These are phyloP conservation scores for Thalassia testudinum DNA, from an alignment of 116 monocot species.

Conservation along the genomic window DNA sequence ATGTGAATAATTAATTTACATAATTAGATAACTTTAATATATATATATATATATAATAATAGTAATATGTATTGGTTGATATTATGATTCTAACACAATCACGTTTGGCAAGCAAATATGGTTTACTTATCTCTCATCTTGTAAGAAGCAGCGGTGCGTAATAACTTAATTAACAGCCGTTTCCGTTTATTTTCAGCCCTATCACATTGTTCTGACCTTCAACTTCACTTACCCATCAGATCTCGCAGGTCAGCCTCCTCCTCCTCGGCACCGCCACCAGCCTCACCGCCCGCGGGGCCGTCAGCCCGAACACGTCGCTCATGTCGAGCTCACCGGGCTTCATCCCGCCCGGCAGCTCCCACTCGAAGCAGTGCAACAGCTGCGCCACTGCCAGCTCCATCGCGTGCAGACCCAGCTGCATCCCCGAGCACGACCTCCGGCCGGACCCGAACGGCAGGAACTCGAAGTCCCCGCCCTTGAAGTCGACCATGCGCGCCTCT, in stretches of 20 bases:
- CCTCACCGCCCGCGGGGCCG: conserved; percentile 12
- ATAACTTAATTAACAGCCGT: too few species aligned
- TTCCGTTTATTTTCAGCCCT: too few species aligned
- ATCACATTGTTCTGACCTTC: too few species aligned
- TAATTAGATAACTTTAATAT: too few species aligned
- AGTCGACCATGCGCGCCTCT: conserved; percentile 4
- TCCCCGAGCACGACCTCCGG: conserved; percentile 17
- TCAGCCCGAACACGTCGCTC: conserved; percentile 18
- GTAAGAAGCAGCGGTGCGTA: too few species aligned
- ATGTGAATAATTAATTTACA: too few species aligned
- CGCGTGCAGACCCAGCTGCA: conserved; percentile 22
- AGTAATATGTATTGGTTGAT: too few species aligned
- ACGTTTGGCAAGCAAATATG: too few species aligned
- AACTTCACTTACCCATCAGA: neutral
- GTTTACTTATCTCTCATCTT: too few species aligned
- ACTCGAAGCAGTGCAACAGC: conserved; percentile 16
- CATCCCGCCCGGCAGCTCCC: conserved; percentile 16
- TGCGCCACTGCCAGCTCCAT: conserved; percentile 19
- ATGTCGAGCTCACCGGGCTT: conserved; percentile 17
- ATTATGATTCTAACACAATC: too few species aligned
- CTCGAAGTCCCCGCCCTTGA: conserved; percentile 14
- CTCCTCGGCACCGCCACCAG: conserved; percentile 18
- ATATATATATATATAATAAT: too few species aligned
- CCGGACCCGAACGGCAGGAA: conserved; percentile 21
- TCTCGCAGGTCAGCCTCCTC: conserved; percentile 7